These are phyloP conservation scores for Diddensiella caesifluorescens DNA, from an alignment of 805 yeast genomes.

Conservation along the genomic window DNA sequence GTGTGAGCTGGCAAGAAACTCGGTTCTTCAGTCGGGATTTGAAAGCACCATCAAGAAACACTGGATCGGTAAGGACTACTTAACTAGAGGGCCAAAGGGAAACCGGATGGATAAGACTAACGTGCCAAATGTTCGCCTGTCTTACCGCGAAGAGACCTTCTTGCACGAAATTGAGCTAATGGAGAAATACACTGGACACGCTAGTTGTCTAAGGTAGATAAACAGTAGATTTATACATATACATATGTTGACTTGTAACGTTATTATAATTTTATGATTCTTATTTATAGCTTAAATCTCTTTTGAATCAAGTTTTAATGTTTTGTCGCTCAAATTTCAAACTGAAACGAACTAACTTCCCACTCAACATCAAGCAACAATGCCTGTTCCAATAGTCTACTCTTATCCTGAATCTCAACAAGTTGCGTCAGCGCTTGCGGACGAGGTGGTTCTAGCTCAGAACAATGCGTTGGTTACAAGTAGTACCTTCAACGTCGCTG, in stretches of 20 bases:
- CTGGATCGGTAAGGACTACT: slow-evolving; percentile 74
- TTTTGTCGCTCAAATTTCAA: background rate
- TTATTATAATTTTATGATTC: background rate
- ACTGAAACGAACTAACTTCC: background rate
- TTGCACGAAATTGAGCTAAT: slow-evolving; percentile 55
- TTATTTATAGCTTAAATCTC: background rate
- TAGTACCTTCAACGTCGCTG: slow-evolving; percentile 61
- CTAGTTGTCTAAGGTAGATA: slow-evolving; percentile 2
- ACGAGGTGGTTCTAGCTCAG: slow-evolving; percentile 56
- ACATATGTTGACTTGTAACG: background rate
- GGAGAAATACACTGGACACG: slow-evolving; percentile 26
- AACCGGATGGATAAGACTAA: slow-evolving; percentile 91
- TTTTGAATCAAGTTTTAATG: background rate
- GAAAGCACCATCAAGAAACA: slow-evolving; percentile 80
- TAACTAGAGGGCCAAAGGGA: slow-evolving; percentile 59
- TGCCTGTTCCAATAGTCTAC: slow-evolving; percentile 36
- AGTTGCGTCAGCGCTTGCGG: slow-evolving; percentile 64
- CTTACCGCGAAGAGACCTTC: slow-evolving; percentile 79
- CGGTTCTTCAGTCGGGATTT: slow-evolving; percentile 92
- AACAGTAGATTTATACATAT: background rate
- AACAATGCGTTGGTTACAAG: slow-evolving; percentile 46
- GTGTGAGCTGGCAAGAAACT: slow-evolving; percentile 93
- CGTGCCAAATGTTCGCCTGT: slow-evolving; percentile 83
- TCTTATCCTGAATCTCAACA: slow-evolving; percentile 50
- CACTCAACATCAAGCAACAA: slow-evolving; percentile 2